Percentiles rank a stretch among this genome's conserved stretches.
Conservation (phyloP, 257 asterid species). For the Anisodus tanguticus region DNA sequence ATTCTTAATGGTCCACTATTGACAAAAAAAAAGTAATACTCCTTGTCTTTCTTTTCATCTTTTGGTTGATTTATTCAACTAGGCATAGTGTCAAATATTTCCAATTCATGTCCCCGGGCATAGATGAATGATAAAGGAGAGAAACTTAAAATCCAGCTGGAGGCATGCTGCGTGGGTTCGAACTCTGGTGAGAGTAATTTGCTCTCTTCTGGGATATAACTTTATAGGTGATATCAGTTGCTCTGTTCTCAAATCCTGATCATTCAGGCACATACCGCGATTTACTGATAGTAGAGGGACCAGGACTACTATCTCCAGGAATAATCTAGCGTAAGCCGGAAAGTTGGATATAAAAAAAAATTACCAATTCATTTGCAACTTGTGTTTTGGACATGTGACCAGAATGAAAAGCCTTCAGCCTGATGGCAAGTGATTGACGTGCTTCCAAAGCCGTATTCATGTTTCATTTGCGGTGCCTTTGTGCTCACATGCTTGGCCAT, state of each 20-base stretch:
- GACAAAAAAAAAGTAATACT: background rate
- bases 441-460: constrained; percentile 5
- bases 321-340: no score
- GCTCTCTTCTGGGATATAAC: no score
- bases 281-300: no score
- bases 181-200: no score
- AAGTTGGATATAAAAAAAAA: no score
- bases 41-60: background rate
- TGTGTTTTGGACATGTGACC: constrained; percentile 23
- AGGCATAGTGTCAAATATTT: background rate
- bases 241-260: no score
- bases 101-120: background rate
- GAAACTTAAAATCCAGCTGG: no score
- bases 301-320: no score
- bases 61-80: constrained; percentile 28
- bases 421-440: background rate
- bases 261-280: no score
- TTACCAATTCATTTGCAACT: constrained; percentile 7
- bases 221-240: no score
- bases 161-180: no score
- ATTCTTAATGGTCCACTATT: constrained; percentile 23
- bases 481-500: background rate
- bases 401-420: background rate
- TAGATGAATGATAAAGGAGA: no score
- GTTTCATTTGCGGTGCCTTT: constrained; percentile 11